Percentiles rank a stretch among this genome's conserved stretches.
Evolutionary conservation across 768 basidiomycete genomes (phyloP).

Genomic region (Russula ochroleuca): DNA sequence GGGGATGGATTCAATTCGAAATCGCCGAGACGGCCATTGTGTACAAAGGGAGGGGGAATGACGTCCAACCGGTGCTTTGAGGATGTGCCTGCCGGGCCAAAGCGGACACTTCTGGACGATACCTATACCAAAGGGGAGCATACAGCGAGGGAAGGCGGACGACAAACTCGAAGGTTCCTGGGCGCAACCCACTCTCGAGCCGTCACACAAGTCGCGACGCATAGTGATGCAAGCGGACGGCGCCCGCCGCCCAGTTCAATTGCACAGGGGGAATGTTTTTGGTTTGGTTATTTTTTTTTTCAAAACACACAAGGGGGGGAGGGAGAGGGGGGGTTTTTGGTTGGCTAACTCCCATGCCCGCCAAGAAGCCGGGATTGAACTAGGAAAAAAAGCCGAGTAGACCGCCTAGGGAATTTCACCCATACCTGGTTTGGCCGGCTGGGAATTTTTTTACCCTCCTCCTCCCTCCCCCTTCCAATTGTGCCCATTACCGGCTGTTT

Average conservation of each 20-base stretch:
- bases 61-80: slow-evolving; percentile 6
- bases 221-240: too few species aligned
- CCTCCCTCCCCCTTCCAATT: not conserved
- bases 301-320: not conserved
- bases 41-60: not conserved
- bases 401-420: not conserved
- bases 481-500: not conserved
- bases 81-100: slow-evolving; percentile 2
- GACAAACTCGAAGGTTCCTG: not conserved
- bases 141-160: not conserved
- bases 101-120: too few species aligned
- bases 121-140: too few species aligned
- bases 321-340: not conserved
- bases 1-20: not conserved
- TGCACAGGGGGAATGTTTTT: not conserved
- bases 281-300: not conserved
- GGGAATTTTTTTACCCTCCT: not conserved
- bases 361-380: slow-evolving; percentile 12
- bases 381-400: slow-evolving; percentile 15
- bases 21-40: slow-evolving; percentile 13
- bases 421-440: not conserved
- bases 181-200: too few species aligned
- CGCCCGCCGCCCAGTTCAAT: too few species aligned
- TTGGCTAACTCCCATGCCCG: not conserved
- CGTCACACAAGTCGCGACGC: too few species aligned